Evolutionary conservation across 163 green algal species (phyloP).

Genomic region (Scenedesmus sp.): DNA sequence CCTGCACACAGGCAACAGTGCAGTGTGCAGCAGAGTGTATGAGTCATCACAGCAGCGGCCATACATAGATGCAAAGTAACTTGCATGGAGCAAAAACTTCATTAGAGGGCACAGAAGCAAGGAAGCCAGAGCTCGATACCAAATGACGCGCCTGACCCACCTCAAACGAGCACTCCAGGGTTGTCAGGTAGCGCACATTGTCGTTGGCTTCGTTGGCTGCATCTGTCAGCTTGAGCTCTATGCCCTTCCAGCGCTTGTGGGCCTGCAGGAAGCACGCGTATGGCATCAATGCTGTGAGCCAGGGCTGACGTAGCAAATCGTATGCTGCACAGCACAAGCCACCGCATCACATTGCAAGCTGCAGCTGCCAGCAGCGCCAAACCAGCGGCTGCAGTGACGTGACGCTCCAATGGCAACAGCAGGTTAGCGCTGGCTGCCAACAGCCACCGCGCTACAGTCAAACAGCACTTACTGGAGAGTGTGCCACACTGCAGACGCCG

Average conservation of each 20-base stretch:
- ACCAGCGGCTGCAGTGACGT: neutral
- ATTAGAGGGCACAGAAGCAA: no score
- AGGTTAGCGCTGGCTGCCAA: neutral
- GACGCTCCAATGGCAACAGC: neutral
- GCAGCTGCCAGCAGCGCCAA: neutral
- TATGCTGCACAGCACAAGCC: neutral
- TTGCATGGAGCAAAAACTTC: no score
- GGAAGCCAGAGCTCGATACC: neutral
- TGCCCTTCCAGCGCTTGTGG: conserved; percentile 82
- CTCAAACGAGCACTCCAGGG: conserved; percentile 89
- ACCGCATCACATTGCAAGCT: neutral
- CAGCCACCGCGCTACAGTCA: neutral
- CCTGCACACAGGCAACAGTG: neutral
- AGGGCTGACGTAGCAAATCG: neutral
- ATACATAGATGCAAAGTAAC: no score
- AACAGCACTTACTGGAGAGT: conserved; percentile 26
- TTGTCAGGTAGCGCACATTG: conserved; percentile 94
- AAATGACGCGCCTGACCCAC: neutral
- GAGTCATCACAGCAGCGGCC: neutral
- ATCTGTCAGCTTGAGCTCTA: conserved; percentile 80
- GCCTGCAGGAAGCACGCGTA: conserved; percentile 22
- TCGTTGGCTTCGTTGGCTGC: conserved; percentile 91
- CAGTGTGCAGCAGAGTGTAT: neutral
- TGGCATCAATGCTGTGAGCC: neutral
- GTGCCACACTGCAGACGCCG: conserved; percentile 70